phyloP scores from a whole-genome alignment of 75 land plant species.

The Adiantum capillusveneris region DNA sequence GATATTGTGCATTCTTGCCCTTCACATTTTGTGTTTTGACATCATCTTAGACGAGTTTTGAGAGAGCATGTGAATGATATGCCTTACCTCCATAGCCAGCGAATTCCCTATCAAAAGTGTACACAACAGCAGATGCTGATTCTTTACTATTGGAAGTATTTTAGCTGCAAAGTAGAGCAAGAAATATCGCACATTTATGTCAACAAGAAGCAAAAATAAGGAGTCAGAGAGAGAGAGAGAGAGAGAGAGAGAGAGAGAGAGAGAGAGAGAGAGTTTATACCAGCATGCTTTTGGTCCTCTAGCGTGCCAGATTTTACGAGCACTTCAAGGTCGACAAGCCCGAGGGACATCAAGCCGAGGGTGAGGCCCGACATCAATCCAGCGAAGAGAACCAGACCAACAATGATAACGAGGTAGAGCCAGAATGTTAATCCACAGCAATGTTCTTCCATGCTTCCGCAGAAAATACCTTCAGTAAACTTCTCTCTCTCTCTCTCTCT shows the following conservation, averaged over 20 bases:
- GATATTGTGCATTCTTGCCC: too few relatives aligned
- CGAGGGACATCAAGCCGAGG: slow-evolving; percentile 85
- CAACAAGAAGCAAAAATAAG: too few relatives aligned
- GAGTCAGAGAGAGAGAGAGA: too few relatives aligned
- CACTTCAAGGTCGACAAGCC: slow-evolving; percentile 86
- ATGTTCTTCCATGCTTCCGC: slow-evolving; percentile 13
- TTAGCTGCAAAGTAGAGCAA: too few relatives aligned
- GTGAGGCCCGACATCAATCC: slow-evolving; percentile 95
- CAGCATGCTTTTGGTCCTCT: slow-evolving; percentile 51
- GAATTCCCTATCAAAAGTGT: slow-evolving; percentile 77
- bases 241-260: too few relatives aligned
- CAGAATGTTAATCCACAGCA: slow-evolving; percentile 60
- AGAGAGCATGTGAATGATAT: too few relatives aligned
- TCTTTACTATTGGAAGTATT: slow-evolving; percentile 73
- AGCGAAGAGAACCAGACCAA: slow-evolving; percentile 60
- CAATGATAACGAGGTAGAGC: slow-evolving; percentile 38
- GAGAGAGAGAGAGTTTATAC: too few relatives aligned
- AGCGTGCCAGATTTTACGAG: slow-evolving; percentile 56
- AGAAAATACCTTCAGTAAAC: too few relatives aligned
- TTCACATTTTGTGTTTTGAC: too few relatives aligned
- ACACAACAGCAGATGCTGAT: slow-evolving; percentile 76
- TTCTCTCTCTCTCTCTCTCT: too few relatives aligned
- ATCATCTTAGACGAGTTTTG: too few relatives aligned
- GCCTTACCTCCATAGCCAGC: slow-evolving; percentile 83
- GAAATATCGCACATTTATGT: too few relatives aligned